phyloP scores from a whole-genome alignment of 352 stramenopile species.

The Pythium graminicola region DNA sequence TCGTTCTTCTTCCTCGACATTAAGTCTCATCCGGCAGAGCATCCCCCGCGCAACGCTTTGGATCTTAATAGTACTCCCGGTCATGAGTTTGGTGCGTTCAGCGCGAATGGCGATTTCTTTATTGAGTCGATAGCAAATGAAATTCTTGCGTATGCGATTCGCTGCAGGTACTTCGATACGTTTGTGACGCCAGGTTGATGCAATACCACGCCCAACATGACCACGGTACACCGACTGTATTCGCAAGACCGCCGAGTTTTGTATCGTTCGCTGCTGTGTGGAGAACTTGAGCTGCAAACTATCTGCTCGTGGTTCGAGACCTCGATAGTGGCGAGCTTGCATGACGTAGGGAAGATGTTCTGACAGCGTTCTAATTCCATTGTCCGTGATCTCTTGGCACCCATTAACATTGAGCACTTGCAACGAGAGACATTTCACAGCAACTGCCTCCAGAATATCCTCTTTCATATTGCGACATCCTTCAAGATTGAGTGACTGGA shows the following conservation, averaged over 20 bases:
- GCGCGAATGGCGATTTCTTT: slow-evolving; percentile 34
- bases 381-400: slow-evolving; percentile 74
- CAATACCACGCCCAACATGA: slow-evolving; percentile 39
- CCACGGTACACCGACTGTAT: slow-evolving; percentile 66
- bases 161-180: slow-evolving; percentile 49
- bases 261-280: slow-evolving; percentile 66
- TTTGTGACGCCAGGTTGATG: slow-evolving; percentile 42
- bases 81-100: slow-evolving; percentile 25
- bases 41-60: slow-evolving; percentile 52
- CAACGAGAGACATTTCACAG: slow-evolving; percentile 42
- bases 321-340: slow-evolving; percentile 40
- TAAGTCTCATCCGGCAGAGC: slow-evolving; percentile 34
- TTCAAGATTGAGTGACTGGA: slow-evolving; percentile 67
- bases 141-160: slow-evolving; percentile 43
- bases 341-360: slow-evolving; percentile 70
- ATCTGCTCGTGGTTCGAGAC: slow-evolving; percentile 49
- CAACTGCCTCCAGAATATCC: slow-evolving; percentile 56
- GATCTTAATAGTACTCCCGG: slow-evolving; percentile 40
- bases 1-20: slow-evolving; percentile 25
- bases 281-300: slow-evolving; percentile 60
- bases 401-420: slow-evolving; percentile 67
- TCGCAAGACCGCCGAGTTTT: slow-evolving; percentile 57
- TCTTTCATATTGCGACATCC: slow-evolving; percentile 62
- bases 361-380: slow-evolving; percentile 52
- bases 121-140: slow-evolving; percentile 40